A percentile compares a stretch with the other conserved stretches of the same genome.
phyloP scores from a whole-genome alignment of 208 protist species.

The Trypanosoma caninum region DNA sequence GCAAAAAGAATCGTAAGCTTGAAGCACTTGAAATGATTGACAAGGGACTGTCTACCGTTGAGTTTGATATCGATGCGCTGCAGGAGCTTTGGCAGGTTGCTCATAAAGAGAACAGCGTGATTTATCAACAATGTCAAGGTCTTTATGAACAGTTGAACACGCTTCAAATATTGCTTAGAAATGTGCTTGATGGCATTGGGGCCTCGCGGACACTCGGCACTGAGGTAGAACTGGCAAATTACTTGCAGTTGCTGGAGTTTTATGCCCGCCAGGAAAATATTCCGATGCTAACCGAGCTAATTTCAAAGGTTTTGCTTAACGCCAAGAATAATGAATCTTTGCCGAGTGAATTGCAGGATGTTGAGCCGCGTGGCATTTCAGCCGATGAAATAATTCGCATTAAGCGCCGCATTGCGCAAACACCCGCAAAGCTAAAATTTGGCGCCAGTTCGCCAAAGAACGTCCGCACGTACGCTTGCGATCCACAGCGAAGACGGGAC shows the following conservation, averaged over 20 bases:
- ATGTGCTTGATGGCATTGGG: constrained; percentile 77
- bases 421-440: constrained; percentile 38
- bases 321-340: not conserved
- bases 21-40: constrained; percentile 37
- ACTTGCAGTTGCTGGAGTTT: constrained; percentile 75
- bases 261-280: constrained; percentile 70
- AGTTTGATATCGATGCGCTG: constrained; percentile 74
- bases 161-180: constrained; percentile 57
- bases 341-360: constrained; percentile 2
- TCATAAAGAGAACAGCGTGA: constrained; percentile 70
- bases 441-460: constrained; percentile 49
- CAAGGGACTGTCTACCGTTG: constrained; percentile 63
- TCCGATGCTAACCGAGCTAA: constrained; percentile 45
- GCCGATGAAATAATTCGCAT: constrained; percentile 13
- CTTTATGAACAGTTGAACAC: constrained; percentile 50
- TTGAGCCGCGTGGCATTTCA: not conserved
- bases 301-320: constrained; percentile 54
- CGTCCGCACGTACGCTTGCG: constrained; percentile 67
- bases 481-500: constrained; percentile 57
- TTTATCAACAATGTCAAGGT: constrained; percentile 74
- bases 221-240: constrained; percentile 39
- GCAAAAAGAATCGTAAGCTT: constrained; percentile 39
- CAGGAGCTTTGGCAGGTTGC: constrained; percentile 76
- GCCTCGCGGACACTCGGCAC: constrained; percentile 49
- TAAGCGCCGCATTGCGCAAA: constrained; percentile 22